A percentile compares a stretch with the other conserved stretches of the same genome.
Conservation (phyloP, 805 yeast genomes). For the Wickerhamomyces rabaulensis region DNA sequence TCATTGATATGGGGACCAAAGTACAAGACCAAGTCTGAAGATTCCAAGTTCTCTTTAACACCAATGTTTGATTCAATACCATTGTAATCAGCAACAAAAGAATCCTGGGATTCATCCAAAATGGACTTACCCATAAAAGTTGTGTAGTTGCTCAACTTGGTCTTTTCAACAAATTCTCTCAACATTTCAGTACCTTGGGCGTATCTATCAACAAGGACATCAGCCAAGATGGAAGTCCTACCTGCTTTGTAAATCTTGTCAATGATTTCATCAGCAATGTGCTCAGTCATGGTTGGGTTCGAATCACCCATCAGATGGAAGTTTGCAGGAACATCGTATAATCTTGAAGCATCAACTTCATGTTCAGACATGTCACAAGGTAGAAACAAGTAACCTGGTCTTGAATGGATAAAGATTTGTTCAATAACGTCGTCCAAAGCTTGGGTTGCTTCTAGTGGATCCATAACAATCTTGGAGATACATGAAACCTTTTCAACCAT, state of each 20-base stretch:
- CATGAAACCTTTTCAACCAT: conserved; percentile 57
- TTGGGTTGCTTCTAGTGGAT: conserved; percentile 41
- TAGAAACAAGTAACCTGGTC: conserved; percentile 79
- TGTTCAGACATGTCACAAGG: conserved; percentile 64
- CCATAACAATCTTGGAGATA: conserved; percentile 43
- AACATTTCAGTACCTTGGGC: conserved; percentile 38
- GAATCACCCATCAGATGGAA: conserved; percentile 18
- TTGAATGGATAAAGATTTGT: conserved; percentile 48
- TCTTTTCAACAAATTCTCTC: conserved; percentile 38
- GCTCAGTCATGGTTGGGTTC: conserved; percentile 24
- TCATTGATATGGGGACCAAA: conserved; percentile 68
- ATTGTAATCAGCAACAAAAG: conserved; percentile 67
- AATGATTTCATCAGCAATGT: conserved; percentile 42
- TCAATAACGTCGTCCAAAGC: conserved; percentile 66
- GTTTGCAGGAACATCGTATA: conserved; percentile 28
- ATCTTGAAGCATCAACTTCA: conserved; percentile 32
- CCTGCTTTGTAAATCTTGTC: conserved; percentile 44
- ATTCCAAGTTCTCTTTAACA: conserved; percentile 41
- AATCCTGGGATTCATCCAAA: conserved; percentile 61
- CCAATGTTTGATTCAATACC: conserved; percentile 52
- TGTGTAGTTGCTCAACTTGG: conserved; percentile 49
- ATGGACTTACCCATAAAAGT: conserved; percentile 69
- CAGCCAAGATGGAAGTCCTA: conserved; percentile 67
- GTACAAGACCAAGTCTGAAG: conserved; percentile 63
- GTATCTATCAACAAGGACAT: conserved; percentile 62